Base-by-base conservation (phyloP, 1,284 basidiomycete species). In the Mycena sp. region DNA sequence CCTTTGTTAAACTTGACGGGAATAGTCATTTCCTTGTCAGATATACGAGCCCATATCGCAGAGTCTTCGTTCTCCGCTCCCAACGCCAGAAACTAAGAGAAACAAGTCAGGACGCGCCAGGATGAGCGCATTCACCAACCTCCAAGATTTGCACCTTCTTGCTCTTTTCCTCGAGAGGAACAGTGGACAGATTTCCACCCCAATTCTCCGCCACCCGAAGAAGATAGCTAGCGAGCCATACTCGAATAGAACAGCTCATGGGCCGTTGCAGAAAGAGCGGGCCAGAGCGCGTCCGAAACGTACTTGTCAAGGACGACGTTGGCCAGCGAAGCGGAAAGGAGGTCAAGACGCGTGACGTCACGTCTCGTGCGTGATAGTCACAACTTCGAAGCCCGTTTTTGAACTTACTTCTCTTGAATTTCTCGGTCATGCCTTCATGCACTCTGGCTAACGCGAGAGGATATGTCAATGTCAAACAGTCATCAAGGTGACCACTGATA, bases 1-100 rank as follows among this genome's bases (percentile, higher is more conserved):
- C 74, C 50, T 72, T n/a, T 73, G 40, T 74, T 80, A 63, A 85
- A 78, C 19, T 79, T 77, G 0, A 78, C 78, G 7, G 78, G 74
- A 1, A 85, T 72, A 48, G 51, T 61, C 59, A 77, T 57, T 10
- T 69, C 50, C 67, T 78, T 81, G 65, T 85, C 83, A 0, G 82
- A 83, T 25, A 83, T 64, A 43, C 73, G 67, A 6, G 77, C 83
- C 83, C 84, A 85, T n/a, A 85, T 65, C 21, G 76, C 76, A 23
- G 74, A 75, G 21, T 78, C 70, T 55, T 73, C 67, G 38, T 65
- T 73, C 29, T 71, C 52, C 16, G 69, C 46, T 16, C 71, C 71
- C 26, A 76, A 71, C 1, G 76, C 78, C 16, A 78, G 62, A 51
- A 77, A 79, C 78, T 79, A 50, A 26, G 16, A 26, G 4, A 11